Evolutionary conservation across 2,329 filamentous ascomycete genomes (phyloP).

Genomic region (Cladobotryum protrusum): DNA sequence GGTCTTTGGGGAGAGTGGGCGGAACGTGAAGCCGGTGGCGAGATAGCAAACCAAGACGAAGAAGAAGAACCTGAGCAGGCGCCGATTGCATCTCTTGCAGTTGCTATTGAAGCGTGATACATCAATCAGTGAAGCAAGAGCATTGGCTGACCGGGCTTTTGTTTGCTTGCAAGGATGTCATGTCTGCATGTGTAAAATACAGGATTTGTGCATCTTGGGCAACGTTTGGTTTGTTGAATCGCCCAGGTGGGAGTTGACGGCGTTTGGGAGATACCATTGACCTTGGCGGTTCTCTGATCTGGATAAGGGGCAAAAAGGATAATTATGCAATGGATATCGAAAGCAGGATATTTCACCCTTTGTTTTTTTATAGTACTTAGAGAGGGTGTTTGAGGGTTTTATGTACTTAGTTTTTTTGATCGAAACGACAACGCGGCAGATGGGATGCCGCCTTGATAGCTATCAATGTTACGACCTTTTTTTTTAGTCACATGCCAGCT

Average conservation of each 20-base stretch:
- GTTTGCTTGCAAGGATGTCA: constrained; percentile 16
- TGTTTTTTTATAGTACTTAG: constrained; percentile 6
- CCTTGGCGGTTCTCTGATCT: constrained; percentile 18
- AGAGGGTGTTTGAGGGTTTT: constrained; percentile 4
- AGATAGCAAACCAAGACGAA: constrained; percentile 46
- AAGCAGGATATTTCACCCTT: not conserved
- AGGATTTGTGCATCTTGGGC: constrained; percentile 28
- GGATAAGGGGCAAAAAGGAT: constrained; percentile 19
- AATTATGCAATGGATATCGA: constrained; percentile 12
- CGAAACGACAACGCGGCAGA: not conserved
- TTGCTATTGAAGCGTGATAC: constrained; percentile 33
- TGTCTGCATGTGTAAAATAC: constrained; percentile 29
- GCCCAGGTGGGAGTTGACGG: constrained; percentile 29
- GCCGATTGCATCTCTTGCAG: constrained; percentile 24
- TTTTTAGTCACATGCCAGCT: no score
- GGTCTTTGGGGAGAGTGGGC: constrained; percentile 98
- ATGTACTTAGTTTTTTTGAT: not conserved
- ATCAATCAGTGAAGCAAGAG: not conserved
- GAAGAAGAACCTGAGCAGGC: constrained; percentile 29
- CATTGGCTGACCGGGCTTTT: constrained; percentile 4
- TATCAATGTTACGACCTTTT: not conserved
- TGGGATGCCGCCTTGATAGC: not conserved
- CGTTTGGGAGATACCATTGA: constrained; percentile 36
- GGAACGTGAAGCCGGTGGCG: constrained; percentile 63
- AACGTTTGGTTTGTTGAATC: constrained; percentile 22